Base-by-base conservation (phyloP, 176 grass and related monocot genomes). In the Typha latifolia region DNA sequence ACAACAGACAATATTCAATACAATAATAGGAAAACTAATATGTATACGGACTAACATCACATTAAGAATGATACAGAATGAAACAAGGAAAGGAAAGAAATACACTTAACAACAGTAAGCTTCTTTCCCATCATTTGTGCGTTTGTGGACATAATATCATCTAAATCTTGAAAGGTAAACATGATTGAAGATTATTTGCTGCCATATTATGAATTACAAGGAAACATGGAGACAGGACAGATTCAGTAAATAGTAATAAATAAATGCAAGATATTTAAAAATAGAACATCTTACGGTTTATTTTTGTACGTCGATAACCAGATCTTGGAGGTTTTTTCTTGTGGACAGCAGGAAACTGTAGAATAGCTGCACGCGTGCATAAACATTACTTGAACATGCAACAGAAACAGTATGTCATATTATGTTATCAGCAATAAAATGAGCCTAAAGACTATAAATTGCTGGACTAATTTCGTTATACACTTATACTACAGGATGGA, bases 281-380 rank as follows among this genome's bases (percentile, higher is more conserved):
- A 66, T 50, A 13, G 49, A 74, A 14, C 12, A 15, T 12, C 49
- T 91, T 96, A 96, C 93, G 85, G 74, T 90, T 87, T 72, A 96
- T 82, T 78, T 89, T 82, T 78, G 73, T 79, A 49, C 82, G 82
- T 26, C 75, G 61, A 73, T 96, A 96, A 24, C 88, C 82, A 78
- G 75, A 84, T 78, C 63, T 77, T 68, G 12, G 67, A 78, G 88
- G 83, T 72, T 74, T 80, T 70, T 78, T 68, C 29, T 84, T 89
- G 63, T 82, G 69, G 72, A 15, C 49, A 72, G 24, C 31, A 76
- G 88, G 88, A 82, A 49, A 74, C 43, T 91, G 85, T 75, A 96
- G 86, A 80, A 96, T 82, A 69, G 64, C 93, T 96, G 75, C 69
- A 82, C 50, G 15, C 48, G 34, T 23, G 15, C 48, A 48, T 23